A percentile compares a stretch with the other conserved stretches of the same genome.
These are phyloP conservation scores for Penstemon newberryi DNA, from an alignment of 257 asterid genomes.

Conservation along the genomic window DNA sequence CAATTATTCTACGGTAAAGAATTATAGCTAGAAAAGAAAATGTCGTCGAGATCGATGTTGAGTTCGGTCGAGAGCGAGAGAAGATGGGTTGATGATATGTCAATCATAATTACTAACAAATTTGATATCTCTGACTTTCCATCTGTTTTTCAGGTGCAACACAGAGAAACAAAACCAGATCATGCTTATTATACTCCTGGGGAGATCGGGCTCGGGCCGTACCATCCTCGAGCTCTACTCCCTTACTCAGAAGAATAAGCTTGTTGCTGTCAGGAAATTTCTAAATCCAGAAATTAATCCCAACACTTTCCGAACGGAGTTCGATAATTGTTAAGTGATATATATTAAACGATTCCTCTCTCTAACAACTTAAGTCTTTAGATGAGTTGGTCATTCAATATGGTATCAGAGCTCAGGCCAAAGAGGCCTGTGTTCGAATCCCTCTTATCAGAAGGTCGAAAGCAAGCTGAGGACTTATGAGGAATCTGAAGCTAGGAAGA, in stretches of 20 bases:
- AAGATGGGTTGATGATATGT: neutral
- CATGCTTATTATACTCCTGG: constrained; percentile 39
- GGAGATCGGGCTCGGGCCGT: constrained; percentile 45
- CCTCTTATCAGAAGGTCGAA: no score
- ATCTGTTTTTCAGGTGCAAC: constrained; percentile 43
- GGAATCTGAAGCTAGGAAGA: no score
- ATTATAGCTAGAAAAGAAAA: neutral
- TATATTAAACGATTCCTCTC: no score
- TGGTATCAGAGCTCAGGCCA: no score
- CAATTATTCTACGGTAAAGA: no score
- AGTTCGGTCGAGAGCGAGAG: neutral
- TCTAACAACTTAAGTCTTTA: no score
- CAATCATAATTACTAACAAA: neutral
- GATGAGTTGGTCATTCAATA: no score
- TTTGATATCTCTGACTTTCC: constrained; percentile 18
- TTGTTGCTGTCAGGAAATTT: constrained; percentile 32
- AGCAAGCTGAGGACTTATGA: no score
- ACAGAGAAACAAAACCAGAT: constrained; percentile 36
- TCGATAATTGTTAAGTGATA: constrained; percentile 2
- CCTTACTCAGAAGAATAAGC: constrained; percentile 45
- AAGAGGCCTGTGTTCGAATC: no score
- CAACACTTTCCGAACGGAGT: constrained; percentile 26
- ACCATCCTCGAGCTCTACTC: constrained; percentile 42
- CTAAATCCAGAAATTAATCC: constrained; percentile 24
- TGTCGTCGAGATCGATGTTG: constrained; percentile 15